A percentile compares a stretch with the other conserved stretches of the same genome.
These are phyloP conservation scores for Neonectria neomacrospora DNA, from an alignment of 2,329 filamentous ascomycete species.

Conservation along the genomic window DNA sequence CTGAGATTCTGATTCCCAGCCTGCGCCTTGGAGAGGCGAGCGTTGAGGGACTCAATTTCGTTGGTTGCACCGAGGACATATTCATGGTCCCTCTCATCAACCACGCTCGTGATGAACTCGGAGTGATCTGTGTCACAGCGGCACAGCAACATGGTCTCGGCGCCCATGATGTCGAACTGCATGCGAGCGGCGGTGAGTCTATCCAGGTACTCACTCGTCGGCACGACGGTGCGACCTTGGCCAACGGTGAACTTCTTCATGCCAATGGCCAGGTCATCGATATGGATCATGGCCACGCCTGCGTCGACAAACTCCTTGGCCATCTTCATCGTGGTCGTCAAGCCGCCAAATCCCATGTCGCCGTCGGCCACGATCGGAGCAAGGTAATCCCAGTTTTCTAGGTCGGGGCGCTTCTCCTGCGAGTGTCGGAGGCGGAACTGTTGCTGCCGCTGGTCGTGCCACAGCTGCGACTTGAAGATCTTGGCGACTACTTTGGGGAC, in stretches of 20 bases:
- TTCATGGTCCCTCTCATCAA: slow-evolving; percentile 52
- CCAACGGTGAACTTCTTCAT: slow-evolving; percentile 57
- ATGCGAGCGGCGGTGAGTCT: slow-evolving; percentile 51
- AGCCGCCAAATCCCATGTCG: slow-evolving; percentile 56
- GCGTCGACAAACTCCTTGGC: slow-evolving; percentile 54
- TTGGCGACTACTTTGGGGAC: slow-evolving; percentile 54
- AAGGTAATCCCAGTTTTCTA: slow-evolving; percentile 54
- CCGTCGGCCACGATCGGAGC: slow-evolving; percentile 55
- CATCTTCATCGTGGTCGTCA: slow-evolving; percentile 55
- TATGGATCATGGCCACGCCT: slow-evolving; percentile 56
- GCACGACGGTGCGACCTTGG: slow-evolving; percentile 53
- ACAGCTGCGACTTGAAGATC: slow-evolving; percentile 54
- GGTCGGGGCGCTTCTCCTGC: slow-evolving; percentile 43
- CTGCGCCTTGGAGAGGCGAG: slow-evolving; percentile 13
- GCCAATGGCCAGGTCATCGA: slow-evolving; percentile 56
- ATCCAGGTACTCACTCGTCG: slow-evolving; percentile 52
- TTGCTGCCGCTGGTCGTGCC: slow-evolving; percentile 54
- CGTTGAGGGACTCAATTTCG: slow-evolving; percentile 28
- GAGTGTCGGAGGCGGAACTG: slow-evolving; percentile 50
- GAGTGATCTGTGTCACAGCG: slow-evolving; percentile 53
- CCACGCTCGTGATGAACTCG: slow-evolving; percentile 51
- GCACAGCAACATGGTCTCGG: slow-evolving; percentile 52
- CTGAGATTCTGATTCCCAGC: slow-evolving; percentile 43
- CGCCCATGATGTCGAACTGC: slow-evolving; percentile 55
- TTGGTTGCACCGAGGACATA: slow-evolving; percentile 53